Evolutionary conservation across 2,329 filamentous ascomycete genomes (phyloP).

Genomic region (Monosporascus sp.): DNA sequence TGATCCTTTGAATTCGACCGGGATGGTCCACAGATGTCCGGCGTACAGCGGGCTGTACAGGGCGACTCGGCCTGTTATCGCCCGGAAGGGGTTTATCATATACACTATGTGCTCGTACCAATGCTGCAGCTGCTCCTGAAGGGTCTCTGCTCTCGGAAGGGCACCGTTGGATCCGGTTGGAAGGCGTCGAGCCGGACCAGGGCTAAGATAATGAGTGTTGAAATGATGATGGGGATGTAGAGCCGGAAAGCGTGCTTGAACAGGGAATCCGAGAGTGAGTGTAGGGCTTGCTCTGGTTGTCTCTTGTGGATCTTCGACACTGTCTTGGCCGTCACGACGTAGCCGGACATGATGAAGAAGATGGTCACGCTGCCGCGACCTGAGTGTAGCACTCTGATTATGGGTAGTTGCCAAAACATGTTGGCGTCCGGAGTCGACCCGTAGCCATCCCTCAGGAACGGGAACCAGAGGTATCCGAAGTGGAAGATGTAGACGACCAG

Average conservation of each 20-base stretch:
- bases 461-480: slow-evolving; percentile 4
- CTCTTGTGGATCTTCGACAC: slow-evolving; percentile 16
- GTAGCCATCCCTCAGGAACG: slow-evolving; percentile 2
- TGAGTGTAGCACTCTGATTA: slow-evolving; percentile 25
- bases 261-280: slow-evolving; percentile 14
- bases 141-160: slow-evolving; percentile 6
- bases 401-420: slow-evolving; percentile 20
- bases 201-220: slow-evolving; percentile 14
- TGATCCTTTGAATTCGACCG: slow-evolving; percentile 16
- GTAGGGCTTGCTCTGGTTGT: slow-evolving; percentile 8
- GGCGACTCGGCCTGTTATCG: slow-evolving; percentile 29
- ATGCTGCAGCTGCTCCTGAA: slow-evolving; percentile 22
- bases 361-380: slow-evolving; percentile 27
- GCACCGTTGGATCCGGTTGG: background rate
- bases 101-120: slow-evolving; percentile 22
- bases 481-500: slow-evolving; percentile 5
- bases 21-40: slow-evolving; percentile 18
- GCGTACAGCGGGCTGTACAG: slow-evolving; percentile 24
- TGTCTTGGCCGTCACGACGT: slow-evolving; percentile 27
- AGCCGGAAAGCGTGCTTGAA: slow-evolving; percentile 27
- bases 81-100: slow-evolving; percentile 21
- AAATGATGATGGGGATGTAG: slow-evolving; percentile 21
- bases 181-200: slow-evolving; percentile 2
- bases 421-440: background rate
- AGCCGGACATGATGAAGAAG: slow-evolving; percentile 34